Evolutionary conservation across 2,329 filamentous ascomycete species (phyloP).

Genomic region (Stemphylium lycopersici): DNA sequence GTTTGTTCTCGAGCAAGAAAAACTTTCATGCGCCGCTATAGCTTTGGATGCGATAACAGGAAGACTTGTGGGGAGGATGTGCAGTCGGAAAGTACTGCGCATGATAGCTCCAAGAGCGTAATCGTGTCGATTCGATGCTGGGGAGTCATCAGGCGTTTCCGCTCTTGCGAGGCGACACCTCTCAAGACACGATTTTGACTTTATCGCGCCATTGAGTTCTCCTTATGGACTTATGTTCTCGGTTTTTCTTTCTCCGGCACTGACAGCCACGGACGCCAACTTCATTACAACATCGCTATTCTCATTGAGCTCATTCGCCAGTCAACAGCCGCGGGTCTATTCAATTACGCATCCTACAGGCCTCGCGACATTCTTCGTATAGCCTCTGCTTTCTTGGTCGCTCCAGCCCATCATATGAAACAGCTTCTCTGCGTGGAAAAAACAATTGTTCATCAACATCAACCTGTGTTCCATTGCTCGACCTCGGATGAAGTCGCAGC

Average conservation of each 20-base stretch:
- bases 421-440: background rate
- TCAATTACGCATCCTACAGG: background rate
- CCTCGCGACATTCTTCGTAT: background rate
- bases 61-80: too few species aligned
- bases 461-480: background rate
- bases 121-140: background rate
- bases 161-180: too few species aligned
- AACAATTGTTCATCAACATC: background rate
- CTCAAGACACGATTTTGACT: too few species aligned
- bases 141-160: background rate
- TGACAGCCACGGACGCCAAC: background rate
- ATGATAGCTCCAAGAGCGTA: background rate
- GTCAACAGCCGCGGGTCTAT: too few species aligned
- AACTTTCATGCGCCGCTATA: background rate
- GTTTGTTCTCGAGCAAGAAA: background rate
- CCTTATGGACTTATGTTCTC: too few species aligned
- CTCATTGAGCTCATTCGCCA: too few species aligned
- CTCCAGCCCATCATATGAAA: background rate
- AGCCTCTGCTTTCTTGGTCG: background rate
- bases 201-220: too few species aligned
- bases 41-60: too few species aligned
- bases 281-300: too few species aligned
- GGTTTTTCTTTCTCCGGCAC: background rate
- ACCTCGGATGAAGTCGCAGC: conserved; percentile 6
- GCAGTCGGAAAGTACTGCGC: background rate